Evolutionary conservation across 2,329 filamentous ascomycete genomes (phyloP).

Genomic region (Hymenoscyphus salicellus): DNA sequence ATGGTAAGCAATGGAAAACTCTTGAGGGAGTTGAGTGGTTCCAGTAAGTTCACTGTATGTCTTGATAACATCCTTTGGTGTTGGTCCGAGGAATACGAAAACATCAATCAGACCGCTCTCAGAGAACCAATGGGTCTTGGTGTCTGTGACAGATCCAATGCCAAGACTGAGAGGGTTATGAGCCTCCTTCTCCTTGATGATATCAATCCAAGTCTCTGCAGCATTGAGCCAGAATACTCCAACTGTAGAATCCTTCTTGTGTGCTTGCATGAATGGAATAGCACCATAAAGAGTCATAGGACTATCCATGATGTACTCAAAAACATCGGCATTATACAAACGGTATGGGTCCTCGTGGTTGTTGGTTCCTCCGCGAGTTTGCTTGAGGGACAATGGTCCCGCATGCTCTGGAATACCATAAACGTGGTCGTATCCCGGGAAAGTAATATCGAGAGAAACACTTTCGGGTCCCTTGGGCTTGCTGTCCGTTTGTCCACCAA

Average conservation of each 20-base stretch:
- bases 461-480: constrained; percentile 96
- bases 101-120: constrained; percentile 86
- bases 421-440: constrained; percentile 87
- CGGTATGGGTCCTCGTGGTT: constrained; percentile 88
- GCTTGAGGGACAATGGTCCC: constrained; percentile 79
- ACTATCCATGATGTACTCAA: constrained; percentile 95
- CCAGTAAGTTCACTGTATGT: constrained; percentile 88
- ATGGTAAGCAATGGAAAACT: constrained; percentile 90
- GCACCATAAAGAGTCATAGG: constrained; percentile 98
- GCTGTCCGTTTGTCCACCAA: constrained; percentile 90
- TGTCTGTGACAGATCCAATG: constrained; percentile 65
- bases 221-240: constrained; percentile 97
- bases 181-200: constrained; percentile 72
- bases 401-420: constrained; percentile 94
- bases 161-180: constrained; percentile 77
- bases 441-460: constrained; percentile 84
- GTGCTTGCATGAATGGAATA: constrained; percentile 97
- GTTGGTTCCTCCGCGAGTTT: constrained; percentile 83
- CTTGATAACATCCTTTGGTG: constrained; percentile 75
- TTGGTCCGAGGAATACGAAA: constrained; percentile 91
- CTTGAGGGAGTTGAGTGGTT: constrained; percentile 84
- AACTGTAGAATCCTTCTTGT: constrained; percentile 88
- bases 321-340: constrained; percentile 94
- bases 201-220: constrained; percentile 96
- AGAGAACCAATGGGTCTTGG: constrained; percentile 94